Evolutionary conservation across 768 basidiomycete genomes (phyloP).

Genomic region (Rhizopogon vesiculosus): DNA sequence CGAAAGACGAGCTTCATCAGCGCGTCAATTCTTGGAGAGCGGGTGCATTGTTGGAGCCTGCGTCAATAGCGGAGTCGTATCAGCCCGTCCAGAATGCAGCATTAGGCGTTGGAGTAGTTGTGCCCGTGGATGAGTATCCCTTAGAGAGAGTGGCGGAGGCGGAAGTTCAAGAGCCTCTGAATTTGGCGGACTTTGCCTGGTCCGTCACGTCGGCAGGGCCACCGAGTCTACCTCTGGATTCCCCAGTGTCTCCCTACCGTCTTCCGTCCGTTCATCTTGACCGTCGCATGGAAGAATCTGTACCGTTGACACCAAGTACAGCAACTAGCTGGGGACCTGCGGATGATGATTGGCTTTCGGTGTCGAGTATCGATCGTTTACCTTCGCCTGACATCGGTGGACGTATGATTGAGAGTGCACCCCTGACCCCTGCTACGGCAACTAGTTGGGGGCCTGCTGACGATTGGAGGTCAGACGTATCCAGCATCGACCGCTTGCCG

Average conservation of each 20-base stretch:
- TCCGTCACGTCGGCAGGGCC: conserved; percentile 70
- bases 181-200: conserved; percentile 66
- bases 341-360: conserved; percentile 36
- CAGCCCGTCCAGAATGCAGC: conserved; percentile 9
- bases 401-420: conserved; percentile 30
- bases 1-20: conserved; percentile 47
- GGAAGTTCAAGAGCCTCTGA: conserved; percentile 29
- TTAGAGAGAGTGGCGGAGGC: conserved; percentile 7
- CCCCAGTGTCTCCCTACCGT: conserved; percentile 32
- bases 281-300: conserved; percentile 50
- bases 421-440: conserved; percentile 31
- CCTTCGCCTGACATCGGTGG: conserved; percentile 57
- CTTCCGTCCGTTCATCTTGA: conserved; percentile 55
- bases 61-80: conserved; percentile 37
- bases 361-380: conserved; percentile 31
- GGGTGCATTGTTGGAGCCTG: conserved; percentile 45
- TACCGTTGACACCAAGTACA: conserved; percentile 40
- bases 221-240: conserved; percentile 35
- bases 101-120: conserved; percentile 8
- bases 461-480: conserved; percentile 31
- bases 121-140: conserved; percentile 20
- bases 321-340: conserved; percentile 52
- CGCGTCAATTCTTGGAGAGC: conserved; percentile 67
- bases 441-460: conserved; percentile 52
- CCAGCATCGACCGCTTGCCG: conserved; percentile 34